phyloP scores from a whole-genome alignment of 2,329 filamentous ascomycete genomes.

The Phialophora chinensis region DNA sequence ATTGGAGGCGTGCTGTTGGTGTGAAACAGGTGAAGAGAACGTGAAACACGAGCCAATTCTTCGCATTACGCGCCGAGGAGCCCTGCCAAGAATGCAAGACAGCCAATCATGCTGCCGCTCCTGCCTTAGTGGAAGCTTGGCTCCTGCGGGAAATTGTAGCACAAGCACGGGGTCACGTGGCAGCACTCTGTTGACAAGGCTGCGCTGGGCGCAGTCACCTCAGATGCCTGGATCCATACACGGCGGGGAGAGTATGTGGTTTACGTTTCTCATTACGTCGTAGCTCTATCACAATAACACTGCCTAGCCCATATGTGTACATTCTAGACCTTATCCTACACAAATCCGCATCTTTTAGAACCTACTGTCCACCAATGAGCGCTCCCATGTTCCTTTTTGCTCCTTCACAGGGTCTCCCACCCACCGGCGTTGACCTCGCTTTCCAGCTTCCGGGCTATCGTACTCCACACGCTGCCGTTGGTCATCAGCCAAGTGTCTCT shows the following conservation, averaged over 20 bases:
- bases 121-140: neutral
- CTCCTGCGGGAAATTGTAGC: neutral
- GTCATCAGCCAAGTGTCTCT: constrained; percentile 76
- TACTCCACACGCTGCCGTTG: constrained; percentile 82
- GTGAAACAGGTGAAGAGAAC: constrained; percentile 29
- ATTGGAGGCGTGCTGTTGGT: constrained; percentile 23
- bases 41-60: constrained; percentile 25
- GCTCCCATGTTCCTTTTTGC: neutral
- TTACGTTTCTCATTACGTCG: neutral
- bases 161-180: neutral
- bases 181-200: neutral
- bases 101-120: neutral
- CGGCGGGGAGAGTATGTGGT: neutral
- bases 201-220: neutral
- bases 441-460: constrained; percentile 88
- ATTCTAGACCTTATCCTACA: neutral
- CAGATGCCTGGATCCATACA: neutral
- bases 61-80: constrained; percentile 10
- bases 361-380: neutral
- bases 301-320: neutral
- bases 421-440: constrained; percentile 96
- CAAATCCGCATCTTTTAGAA: neutral
- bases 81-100: neutral
- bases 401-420: constrained; percentile 71
- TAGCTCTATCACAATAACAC: neutral